Conservation (phyloP, 495 filamentous ascomycete species). For the Penicillium soppii region DNA sequence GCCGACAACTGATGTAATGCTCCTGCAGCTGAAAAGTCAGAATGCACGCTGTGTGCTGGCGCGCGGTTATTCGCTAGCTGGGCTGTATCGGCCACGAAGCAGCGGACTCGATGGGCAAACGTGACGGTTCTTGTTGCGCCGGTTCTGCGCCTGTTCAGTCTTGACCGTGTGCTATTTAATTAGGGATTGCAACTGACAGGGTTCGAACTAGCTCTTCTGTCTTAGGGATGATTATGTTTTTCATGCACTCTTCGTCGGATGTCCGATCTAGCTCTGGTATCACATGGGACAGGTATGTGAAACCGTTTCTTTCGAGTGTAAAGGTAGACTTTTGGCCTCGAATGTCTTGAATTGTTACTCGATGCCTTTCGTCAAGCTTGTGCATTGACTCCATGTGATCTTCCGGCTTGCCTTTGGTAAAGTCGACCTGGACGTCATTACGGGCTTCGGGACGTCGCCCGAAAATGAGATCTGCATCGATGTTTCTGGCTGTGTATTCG, state of each 20-base stretch:
- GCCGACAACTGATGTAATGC: slow-evolving; percentile 11
- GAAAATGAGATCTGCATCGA: slow-evolving; percentile 7
- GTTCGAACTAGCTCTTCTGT: slow-evolving; percentile 13
- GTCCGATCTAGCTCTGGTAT: slow-evolving; percentile 7
- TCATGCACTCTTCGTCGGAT: neutral
- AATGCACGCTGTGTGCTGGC: slow-evolving; percentile 23
- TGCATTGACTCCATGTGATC: neutral
- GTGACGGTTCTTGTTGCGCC: slow-evolving; percentile 9
- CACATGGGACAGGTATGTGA: slow-evolving; percentile 13
- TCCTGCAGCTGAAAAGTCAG: slow-evolving; percentile 14
- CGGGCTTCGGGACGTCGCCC: neutral
- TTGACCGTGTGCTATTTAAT: too few relatives aligned
- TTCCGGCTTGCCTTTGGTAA: slow-evolving; percentile 3
- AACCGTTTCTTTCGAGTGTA: slow-evolving; percentile 8
- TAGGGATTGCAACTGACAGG: slow-evolving; percentile 3
- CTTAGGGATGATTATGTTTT: slow-evolving; percentile 10
- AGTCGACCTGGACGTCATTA: neutral
- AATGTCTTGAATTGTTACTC: slow-evolving; percentile 9
- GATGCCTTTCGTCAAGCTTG: neutral
- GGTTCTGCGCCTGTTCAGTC: slow-evolving; percentile 7
- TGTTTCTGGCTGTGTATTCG: neutral
- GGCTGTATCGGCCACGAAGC: slow-evolving; percentile 8
- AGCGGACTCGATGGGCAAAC: slow-evolving; percentile 16
- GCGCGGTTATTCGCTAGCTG: slow-evolving; percentile 13
- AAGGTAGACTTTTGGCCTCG: slow-evolving; percentile 9